These are phyloP conservation scores for Penicillium sp. DNA, from an alignment of 2,329 filamentous ascomycete species.

Conservation along the genomic window DNA sequence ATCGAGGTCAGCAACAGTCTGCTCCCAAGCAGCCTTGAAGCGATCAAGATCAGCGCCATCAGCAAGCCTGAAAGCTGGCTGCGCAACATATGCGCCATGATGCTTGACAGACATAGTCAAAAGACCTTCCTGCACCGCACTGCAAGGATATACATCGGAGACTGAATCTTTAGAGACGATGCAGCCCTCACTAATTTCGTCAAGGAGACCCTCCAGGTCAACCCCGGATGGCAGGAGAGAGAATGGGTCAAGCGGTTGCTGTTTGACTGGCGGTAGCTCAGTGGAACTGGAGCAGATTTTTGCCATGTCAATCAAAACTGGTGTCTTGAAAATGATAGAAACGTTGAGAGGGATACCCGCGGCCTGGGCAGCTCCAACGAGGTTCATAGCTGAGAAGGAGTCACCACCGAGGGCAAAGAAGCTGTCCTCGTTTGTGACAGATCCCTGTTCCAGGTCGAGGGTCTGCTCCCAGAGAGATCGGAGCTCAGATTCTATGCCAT, in stretches of 20 bases:
- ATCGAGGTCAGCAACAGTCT: constrained; percentile 45
- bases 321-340: constrained; percentile 46
- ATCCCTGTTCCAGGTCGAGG: constrained; percentile 38
- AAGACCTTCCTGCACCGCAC: constrained; percentile 47
- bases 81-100: constrained; percentile 51
- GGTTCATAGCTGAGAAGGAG: constrained; percentile 50
- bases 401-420: constrained; percentile 52
- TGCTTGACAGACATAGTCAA: constrained; percentile 51
- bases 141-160: constrained; percentile 46
- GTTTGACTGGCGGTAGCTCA: neutral
- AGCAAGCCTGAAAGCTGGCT: constrained; percentile 45
- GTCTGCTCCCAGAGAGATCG: constrained; percentile 41
- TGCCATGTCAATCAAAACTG: constrained; percentile 47
- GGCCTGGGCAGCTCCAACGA: constrained; percentile 44
- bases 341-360: constrained; percentile 44
- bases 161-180: constrained; percentile 30
- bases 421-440: constrained; percentile 46
- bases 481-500: constrained; percentile 31
- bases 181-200: constrained; percentile 34
- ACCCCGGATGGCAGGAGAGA: constrained; percentile 27
- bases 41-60: constrained; percentile 39
- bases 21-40: constrained; percentile 51
- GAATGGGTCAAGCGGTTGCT: constrained; percentile 25
- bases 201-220: constrained; percentile 22
- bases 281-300: constrained; percentile 22